Conservation (phyloP, 352 stramenopile genomes). For the Globisporangium paddicum region DNA sequence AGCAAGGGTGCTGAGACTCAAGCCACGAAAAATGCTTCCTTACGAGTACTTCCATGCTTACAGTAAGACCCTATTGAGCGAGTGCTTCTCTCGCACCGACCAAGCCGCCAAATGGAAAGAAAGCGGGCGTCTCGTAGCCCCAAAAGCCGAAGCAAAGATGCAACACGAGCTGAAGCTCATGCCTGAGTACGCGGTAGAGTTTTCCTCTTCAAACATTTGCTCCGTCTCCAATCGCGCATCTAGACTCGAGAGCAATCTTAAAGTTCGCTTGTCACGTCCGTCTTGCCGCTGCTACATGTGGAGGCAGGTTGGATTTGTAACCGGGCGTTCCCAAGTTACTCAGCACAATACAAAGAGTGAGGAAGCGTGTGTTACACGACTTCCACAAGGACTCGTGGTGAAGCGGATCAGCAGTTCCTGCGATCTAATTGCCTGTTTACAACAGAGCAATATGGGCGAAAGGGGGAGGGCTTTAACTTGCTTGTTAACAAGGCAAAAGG, state of each 20-base stretch:
- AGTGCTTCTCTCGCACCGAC: neutral
- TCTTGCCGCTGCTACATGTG: neutral
- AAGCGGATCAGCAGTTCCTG: no score
- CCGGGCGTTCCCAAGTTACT: no score
- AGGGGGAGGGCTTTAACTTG: no score
- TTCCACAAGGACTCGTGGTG: no score
- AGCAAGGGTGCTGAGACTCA: neutral
- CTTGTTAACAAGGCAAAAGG: no score
- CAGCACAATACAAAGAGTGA: no score
- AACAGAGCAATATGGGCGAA: no score
- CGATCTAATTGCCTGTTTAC: no score
- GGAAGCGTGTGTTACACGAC: no score
- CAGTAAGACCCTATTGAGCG: neutral
- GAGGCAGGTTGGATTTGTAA: neutral
- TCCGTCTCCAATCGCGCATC: neutral
- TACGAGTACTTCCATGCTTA: neutral
- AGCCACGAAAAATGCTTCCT: neutral
- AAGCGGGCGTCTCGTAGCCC: neutral
- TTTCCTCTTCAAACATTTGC: neutral
- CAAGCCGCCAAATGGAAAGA: neutral
- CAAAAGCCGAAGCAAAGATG: neutral
- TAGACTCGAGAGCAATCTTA: neutral
- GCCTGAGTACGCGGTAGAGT: neutral
- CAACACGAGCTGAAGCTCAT: neutral
- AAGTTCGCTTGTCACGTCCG: neutral